Evolutionary conservation across 176 grass and related monocot species (phyloP).

Genomic region (Eragrostis nindensis): DNA sequence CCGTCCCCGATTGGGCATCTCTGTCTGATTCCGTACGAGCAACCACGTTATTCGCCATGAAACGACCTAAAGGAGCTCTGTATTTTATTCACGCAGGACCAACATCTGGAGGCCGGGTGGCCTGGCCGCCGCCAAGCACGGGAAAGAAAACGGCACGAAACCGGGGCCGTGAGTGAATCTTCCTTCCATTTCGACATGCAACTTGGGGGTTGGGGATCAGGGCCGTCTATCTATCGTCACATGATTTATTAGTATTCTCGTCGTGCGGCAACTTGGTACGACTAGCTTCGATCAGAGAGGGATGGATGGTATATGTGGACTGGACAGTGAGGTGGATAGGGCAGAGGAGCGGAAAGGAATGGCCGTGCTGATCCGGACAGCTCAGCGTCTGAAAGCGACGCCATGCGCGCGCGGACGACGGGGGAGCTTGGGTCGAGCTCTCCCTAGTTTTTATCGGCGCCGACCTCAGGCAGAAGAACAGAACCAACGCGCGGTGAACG

Average conservation of each 20-base stretch:
- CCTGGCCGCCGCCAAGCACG: background rate
- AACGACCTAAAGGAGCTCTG: background rate
- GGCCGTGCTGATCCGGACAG: conserved; percentile 57
- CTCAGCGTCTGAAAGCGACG: conserved; percentile 37
- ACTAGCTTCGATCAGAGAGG: background rate
- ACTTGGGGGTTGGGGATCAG: background rate
- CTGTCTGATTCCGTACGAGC: background rate
- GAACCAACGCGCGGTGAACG: conserved; percentile 13
- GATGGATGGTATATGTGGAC: background rate
- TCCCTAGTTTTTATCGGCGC: background rate
- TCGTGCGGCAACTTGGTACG: background rate
- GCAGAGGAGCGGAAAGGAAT: background rate
- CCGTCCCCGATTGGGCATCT: background rate
- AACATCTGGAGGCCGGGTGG: background rate
- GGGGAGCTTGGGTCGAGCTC: background rate
- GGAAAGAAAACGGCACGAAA: no score
- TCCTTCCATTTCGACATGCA: conserved; percentile 16
- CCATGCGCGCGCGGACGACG: background rate
- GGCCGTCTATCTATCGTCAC: no score
- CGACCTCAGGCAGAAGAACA: background rate
- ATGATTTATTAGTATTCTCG: background rate
- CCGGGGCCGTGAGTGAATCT: background rate
- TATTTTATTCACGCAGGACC: background rate
- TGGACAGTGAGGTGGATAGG: background rate
- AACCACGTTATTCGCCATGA: background rate